Evolutionary conservation across 2,329 filamentous ascomycete species (phyloP).

Genomic region (Claviceps capensis): DNA sequence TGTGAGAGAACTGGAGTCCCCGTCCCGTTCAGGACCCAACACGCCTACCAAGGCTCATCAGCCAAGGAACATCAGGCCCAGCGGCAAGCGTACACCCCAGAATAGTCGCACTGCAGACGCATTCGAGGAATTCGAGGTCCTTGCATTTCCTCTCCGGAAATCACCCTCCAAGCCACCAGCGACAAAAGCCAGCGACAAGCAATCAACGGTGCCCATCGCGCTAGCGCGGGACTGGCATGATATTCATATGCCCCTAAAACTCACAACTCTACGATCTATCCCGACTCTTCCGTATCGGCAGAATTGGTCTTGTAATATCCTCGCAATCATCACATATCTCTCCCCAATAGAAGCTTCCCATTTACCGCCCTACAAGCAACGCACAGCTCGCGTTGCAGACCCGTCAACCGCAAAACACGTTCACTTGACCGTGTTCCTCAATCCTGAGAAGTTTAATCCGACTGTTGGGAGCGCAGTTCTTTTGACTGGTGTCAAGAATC

Average conservation of each 20-base stretch:
- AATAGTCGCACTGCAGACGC: slow-evolving; percentile 20
- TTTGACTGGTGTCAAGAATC: slow-evolving; percentile 43
- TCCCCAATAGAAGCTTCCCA: slow-evolving; percentile 34
- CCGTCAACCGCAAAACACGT: slow-evolving; percentile 39
- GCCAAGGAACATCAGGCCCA: not conserved
- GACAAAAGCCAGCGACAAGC: not conserved
- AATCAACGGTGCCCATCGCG: slow-evolving; percentile 16
- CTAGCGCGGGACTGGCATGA: slow-evolving; percentile 29
- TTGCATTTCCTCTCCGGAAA: slow-evolving; percentile 14
- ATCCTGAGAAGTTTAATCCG: slow-evolving; percentile 35
- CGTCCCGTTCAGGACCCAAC: not conserved
- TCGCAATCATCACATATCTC: slow-evolving; percentile 35
- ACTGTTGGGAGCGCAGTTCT: slow-evolving; percentile 34
- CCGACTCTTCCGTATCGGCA: slow-evolving; percentile 40
- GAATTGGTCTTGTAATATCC: slow-evolving; percentile 43
- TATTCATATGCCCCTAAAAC: slow-evolving; percentile 31
- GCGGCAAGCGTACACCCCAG: slow-evolving; percentile 4
- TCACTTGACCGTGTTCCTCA: slow-evolving; percentile 39
- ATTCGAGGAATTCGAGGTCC: slow-evolving; percentile 24
- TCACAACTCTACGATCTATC: slow-evolving; percentile 35
- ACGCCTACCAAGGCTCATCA: not conserved
- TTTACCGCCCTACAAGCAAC: slow-evolving; percentile 35
- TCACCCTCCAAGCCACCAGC: slow-evolving; percentile 2
- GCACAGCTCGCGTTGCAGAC: slow-evolving; percentile 37
- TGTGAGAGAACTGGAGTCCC: not conserved